Evolutionary conservation across 1,139 yeast genomes (phyloP).

Genomic region (Pichia sp.): DNA sequence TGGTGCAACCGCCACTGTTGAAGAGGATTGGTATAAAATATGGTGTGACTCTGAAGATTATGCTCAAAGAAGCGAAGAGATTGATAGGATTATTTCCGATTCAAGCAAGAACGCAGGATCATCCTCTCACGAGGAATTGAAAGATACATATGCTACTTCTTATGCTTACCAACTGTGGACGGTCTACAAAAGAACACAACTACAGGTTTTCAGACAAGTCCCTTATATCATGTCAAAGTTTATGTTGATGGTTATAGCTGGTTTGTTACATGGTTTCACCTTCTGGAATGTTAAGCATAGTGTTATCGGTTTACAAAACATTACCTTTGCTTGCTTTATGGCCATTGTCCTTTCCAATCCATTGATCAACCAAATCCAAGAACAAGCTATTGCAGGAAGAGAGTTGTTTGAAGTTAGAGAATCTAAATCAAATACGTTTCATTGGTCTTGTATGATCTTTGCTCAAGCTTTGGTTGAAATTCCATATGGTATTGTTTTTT

Average conservation of each 20-base stretch:
- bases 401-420: slow-evolving; percentile 60
- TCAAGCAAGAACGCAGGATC: slow-evolving; percentile 19
- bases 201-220: slow-evolving; percentile 47
- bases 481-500: slow-evolving; percentile 50
- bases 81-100: slow-evolving; percentile 23
- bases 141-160: slow-evolving; percentile 35
- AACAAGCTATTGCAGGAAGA: slow-evolving; percentile 45
- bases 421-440: slow-evolving; percentile 58
- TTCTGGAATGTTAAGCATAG: slow-evolving; percentile 33
- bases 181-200: slow-evolving; percentile 39
- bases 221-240: slow-evolving; percentile 44
- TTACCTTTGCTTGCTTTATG: slow-evolving; percentile 49
- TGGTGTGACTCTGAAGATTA: slow-evolving; percentile 32
- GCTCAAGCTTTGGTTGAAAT: slow-evolving; percentile 50
- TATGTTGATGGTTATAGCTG: slow-evolving; percentile 32
- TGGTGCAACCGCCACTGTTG: slow-evolving; percentile 45
- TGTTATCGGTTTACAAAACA: slow-evolving; percentile 49
- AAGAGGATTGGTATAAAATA: slow-evolving; percentile 43
- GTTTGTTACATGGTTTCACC: slow-evolving; percentile 45
- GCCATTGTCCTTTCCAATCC: slow-evolving; percentile 48
- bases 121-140: slow-evolving; percentile 32
- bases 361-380: slow-evolving; percentile 53
- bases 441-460: slow-evolving; percentile 54
- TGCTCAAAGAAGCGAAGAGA: slow-evolving; percentile 22
- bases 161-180: slow-evolving; percentile 37